These are phyloP conservation scores for Lentinula edodes DNA, from an alignment of 768 basidiomycete species.

Conservation along the genomic window DNA sequence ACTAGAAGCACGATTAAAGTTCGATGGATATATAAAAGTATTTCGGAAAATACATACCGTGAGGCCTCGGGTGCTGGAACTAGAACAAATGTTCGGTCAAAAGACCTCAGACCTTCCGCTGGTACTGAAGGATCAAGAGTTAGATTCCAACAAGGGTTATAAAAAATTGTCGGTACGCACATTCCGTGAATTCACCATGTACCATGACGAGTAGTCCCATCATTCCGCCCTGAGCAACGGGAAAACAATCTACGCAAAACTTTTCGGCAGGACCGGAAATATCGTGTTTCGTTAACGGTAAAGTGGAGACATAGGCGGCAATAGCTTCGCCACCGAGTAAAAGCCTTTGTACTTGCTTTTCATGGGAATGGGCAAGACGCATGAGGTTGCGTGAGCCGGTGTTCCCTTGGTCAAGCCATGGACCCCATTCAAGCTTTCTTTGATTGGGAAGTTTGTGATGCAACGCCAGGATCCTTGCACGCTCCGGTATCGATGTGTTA, in stretches of 20 bases:
- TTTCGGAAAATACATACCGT: constrained; percentile 47
- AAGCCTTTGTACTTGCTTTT: constrained; percentile 59
- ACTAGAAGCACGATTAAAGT: constrained; percentile 27
- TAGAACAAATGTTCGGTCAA: constrained; percentile 89
- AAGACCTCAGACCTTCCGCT: constrained; percentile 78
- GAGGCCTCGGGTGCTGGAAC: constrained; percentile 78
- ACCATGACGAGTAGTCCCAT: constrained; percentile 67
- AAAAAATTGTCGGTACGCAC: constrained; percentile 38
- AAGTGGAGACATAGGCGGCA: constrained; percentile 48
- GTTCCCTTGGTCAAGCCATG: constrained; percentile 53
- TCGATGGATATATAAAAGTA: not conserved
- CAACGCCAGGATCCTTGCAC: constrained; percentile 69
- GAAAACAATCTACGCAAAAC: constrained; percentile 87
- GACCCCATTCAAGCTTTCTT: constrained; percentile 71
- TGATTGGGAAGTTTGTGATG: constrained; percentile 78
- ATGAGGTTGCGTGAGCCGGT: constrained; percentile 75
- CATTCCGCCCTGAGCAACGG: constrained; percentile 55
- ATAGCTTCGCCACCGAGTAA: constrained; percentile 67
- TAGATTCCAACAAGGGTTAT: not conserved
- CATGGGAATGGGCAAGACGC: constrained; percentile 54
- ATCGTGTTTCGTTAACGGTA: constrained; percentile 84
- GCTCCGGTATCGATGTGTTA: constrained; percentile 76
- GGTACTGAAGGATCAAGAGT: constrained; percentile 39
- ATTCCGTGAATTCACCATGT: constrained; percentile 89
- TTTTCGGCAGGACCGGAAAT: constrained; percentile 71